A percentile compares a stretch with the other conserved stretches of the same genome.
Conservation (phyloP, 495 filamentous ascomycete genomes). For the Pyronema omphalodes region DNA sequence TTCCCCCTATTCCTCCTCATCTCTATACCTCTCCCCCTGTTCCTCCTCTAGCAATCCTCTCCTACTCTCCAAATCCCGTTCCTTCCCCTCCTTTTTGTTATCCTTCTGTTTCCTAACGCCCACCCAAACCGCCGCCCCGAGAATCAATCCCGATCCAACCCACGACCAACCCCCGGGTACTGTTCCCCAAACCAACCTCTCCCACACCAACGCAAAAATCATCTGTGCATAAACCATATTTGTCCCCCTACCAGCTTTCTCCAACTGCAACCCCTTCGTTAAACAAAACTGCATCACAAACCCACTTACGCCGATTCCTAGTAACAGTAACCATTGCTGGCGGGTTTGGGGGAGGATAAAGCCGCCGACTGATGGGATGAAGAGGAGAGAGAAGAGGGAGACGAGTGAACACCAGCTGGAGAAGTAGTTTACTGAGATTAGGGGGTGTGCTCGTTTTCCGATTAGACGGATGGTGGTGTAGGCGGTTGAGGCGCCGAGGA, state of each 20-base stretch:
- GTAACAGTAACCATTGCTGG: slow-evolving; percentile 52
- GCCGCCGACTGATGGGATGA: slow-evolving; percentile 33
- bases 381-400: slow-evolving; percentile 25
- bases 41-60: no score
- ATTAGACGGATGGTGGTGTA: slow-evolving; percentile 73
- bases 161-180: slow-evolving; percentile 48
- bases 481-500: slow-evolving; percentile 58
- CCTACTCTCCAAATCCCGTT: not conserved
- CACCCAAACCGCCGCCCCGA: slow-evolving; percentile 66
- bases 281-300: slow-evolving; percentile 77
- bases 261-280: slow-evolving; percentile 59
- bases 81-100: no score
- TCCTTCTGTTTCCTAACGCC: slow-evolving; percentile 34
- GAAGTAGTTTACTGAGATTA: slow-evolving; percentile 81
- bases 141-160: slow-evolving; percentile 56
- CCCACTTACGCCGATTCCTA: slow-evolving; percentile 53
- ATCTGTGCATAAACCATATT: slow-evolving; percentile 82
- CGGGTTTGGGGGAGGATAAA: slow-evolving; percentile 43
- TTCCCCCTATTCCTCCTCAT: not conserved
- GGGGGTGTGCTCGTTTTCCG: slow-evolving; percentile 61
- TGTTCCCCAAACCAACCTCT: slow-evolving; percentile 58
- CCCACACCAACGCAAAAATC: slow-evolving; percentile 73
- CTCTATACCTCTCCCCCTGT: not conserved
- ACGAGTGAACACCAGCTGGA: slow-evolving; percentile 50
- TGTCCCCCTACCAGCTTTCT: slow-evolving; percentile 50